Evolutionary conservation across 169 alveolate species (phyloP), one percentile per base, ranked within the genome.

Genomic region (Toxoplasma gondii): DNA sequence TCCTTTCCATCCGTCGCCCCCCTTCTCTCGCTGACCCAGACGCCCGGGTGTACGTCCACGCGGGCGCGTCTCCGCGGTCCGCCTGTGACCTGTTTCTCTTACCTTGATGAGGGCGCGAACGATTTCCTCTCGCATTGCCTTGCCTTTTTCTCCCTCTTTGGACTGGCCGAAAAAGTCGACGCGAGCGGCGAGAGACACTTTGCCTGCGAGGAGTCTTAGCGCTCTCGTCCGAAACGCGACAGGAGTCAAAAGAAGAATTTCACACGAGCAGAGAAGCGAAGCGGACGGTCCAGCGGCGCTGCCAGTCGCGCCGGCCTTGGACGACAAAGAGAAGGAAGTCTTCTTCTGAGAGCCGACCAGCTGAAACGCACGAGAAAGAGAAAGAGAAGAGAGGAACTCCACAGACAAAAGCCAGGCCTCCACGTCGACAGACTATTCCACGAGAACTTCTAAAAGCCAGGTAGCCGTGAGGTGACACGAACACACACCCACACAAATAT

Each of bases 161-260:
- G 95, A 91, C 78, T 96, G 94, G 80, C 96, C 96, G 88, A 97
- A 96, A 84, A 97, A 78, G 92, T 98, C 99, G 31, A 98, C 94
- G 94, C 97, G 95, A n/a, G 99, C 98, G 36, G 98, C 98, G 39
- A 98, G 94, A 27, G 91, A 39, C 43, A 69, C 84, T 36, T 92
- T 92, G 24, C 91, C 88, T 0, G 93, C 54, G 67, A 92, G 78
- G 54, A 92, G 84, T 43, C 92, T 78, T 27, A 92, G 45, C 10
- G 94, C 94, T 7, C 92, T 12, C 84, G 64, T 92, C 44, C 94
- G 74, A 53, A 38, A 92, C 7, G 92, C 94, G 27, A 93, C 93
- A 0, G 94, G 92, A 2, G 92, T 92, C 69, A 69, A 24, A 12
- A 69, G 80, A 16, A 92, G 16, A 45, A 92, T 80, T 22, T 92